Evolutionary conservation across 2,329 filamentous ascomycete genomes (phyloP).

Genomic region (Colletotrichum orchidophilum): DNA sequence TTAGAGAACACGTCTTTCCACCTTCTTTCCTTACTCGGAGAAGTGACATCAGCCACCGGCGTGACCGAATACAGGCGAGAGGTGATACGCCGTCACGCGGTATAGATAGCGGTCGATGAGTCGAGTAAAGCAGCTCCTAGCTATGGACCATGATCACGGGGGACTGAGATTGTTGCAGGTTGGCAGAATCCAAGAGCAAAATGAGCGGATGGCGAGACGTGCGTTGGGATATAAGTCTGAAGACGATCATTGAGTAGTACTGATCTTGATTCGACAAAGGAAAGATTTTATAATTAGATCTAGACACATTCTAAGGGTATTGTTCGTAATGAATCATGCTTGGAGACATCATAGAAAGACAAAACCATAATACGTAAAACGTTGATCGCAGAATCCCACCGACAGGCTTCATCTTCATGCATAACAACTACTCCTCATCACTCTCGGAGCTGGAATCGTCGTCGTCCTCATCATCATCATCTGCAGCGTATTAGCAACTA

Average conservation of each 20-base stretch:
- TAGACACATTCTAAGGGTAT: conserved; percentile 32
- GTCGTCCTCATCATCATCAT: conserved; percentile 28
- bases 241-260: background rate
- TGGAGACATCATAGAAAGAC: conserved; percentile 17
- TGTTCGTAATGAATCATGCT: conserved; percentile 28
- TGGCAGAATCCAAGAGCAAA: background rate
- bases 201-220: background rate
- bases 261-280: background rate
- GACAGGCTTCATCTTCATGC: background rate
- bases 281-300: conserved; percentile 2
- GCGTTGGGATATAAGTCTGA: background rate
- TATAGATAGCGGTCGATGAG: too few relatives aligned
- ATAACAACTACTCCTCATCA: conserved; percentile 20
- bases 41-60: too few relatives aligned
- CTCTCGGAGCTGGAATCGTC: conserved; percentile 30
- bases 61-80: too few relatives aligned
- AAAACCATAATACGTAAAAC: conserved; percentile 21
- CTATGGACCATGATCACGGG: too few relatives aligned
- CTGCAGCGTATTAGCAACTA: background rate
- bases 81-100: too few relatives aligned
- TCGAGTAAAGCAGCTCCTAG: too few relatives aligned
- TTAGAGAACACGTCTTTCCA: background rate
- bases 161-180: too few relatives aligned
- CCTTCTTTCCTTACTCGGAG: too few relatives aligned
- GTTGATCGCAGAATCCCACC: background rate